Evolutionary conservation across 495 filamentous ascomycete species (phyloP).

Genomic region (Penicillium ochrochloron): DNA sequence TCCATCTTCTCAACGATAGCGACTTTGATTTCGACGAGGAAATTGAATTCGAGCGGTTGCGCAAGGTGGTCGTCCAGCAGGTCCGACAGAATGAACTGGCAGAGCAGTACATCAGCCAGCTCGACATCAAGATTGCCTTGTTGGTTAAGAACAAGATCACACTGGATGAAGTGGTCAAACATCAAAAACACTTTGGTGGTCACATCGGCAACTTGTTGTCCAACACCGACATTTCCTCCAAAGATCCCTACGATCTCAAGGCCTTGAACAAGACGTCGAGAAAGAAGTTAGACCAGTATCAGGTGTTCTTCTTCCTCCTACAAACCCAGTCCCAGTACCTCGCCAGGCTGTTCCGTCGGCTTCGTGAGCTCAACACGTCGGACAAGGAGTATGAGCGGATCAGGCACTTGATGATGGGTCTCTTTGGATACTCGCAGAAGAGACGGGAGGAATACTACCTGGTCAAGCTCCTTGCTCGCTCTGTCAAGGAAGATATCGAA

Average conservation of each 20-base stretch:
- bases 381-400: constrained; percentile 93
- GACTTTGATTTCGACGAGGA: constrained; percentile 99
- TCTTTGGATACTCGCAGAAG: constrained; percentile 98
- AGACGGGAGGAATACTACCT: constrained; percentile 96
- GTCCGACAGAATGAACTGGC: constrained; percentile 96
- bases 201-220: constrained; percentile 84
- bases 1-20: constrained; percentile 96
- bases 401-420: constrained; percentile 91
- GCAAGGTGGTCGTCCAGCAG: constrained; percentile 95
- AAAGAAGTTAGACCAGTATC: constrained; percentile 93
- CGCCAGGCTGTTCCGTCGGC: constrained; percentile 78
- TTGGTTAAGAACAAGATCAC: constrained; percentile 99
- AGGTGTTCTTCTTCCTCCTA: constrained; percentile 96
- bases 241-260: constrained; percentile 94
- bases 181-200: constrained; percentile 95
- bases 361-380: constrained; percentile 81
- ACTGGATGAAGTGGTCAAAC: constrained; percentile 94
- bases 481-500: constrained; percentile 86
- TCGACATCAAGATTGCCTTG: constrained; percentile 98
- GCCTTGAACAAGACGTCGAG: constrained; percentile 95
- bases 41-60: constrained; percentile 88
- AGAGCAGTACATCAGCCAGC: constrained; percentile 95
- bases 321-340: constrained; percentile 97
- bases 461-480: constrained; percentile 81
- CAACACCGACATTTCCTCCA: constrained; percentile 84